Evolutionary conservation across 2,329 filamentous ascomycete species (phyloP).

Genomic region (Fusarium agapanthi): DNA sequence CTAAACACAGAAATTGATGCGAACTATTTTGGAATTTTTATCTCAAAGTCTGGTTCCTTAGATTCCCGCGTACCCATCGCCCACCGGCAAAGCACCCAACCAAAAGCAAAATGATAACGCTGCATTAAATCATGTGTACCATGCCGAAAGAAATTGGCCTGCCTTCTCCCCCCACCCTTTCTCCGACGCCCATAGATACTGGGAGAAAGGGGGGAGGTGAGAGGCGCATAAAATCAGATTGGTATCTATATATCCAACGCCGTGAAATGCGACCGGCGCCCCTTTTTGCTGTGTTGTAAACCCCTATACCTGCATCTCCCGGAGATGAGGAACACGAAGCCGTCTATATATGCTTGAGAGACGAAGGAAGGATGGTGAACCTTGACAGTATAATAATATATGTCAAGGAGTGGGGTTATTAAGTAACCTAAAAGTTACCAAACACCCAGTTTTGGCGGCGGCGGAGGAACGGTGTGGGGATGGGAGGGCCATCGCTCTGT

Average conservation of each 20-base stretch:
- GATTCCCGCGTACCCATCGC: constrained; percentile 18
- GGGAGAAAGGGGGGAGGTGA: not conserved
- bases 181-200: not conserved
- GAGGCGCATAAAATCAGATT: constrained; percentile 27
- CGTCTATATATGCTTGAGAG: constrained; percentile 28
- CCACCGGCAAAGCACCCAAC: constrained; percentile 18
- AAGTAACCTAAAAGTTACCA: constrained; percentile 29
- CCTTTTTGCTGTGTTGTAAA: constrained; percentile 18
- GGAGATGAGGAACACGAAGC: constrained; percentile 7
- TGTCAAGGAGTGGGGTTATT: not conserved
- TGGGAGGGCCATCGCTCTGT: constrained; percentile 17
- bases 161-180: not conserved
- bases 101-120: constrained; percentile 19
- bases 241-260: constrained; percentile 44
- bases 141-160: constrained; percentile 6
- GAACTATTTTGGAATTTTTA: constrained; percentile 26
- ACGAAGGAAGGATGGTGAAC: constrained; percentile 20
- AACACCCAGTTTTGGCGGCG: constrained; percentile 39
- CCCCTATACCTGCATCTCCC: constrained; percentile 7
- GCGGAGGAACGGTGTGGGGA: constrained; percentile 35
- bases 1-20: constrained; percentile 5
- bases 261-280: constrained; percentile 39
- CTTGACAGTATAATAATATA: not conserved
- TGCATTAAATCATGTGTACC: constrained; percentile 27
- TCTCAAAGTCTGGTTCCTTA: constrained; percentile 4